Conservation (phyloP, 1,284 basidiomycete genomes). For the Trametes sp. region DNA sequence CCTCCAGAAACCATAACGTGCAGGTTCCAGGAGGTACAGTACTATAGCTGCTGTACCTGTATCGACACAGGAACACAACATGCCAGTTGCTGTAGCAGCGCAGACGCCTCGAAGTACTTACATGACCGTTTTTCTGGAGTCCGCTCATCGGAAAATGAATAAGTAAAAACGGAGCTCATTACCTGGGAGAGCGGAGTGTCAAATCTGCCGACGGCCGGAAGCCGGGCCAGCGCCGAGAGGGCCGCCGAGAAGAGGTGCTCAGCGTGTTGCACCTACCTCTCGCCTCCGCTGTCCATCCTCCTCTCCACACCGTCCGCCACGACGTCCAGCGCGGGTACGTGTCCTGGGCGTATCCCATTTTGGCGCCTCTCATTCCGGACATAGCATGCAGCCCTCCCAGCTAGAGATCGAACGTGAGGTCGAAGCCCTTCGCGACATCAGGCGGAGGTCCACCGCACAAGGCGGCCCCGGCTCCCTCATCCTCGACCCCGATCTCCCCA, state of each 20-base stretch:
- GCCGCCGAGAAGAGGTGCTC: neutral
- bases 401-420: constrained; percentile 89
- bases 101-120: too few relatives aligned
- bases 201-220: neutral
- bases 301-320: constrained; percentile 26
- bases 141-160: neutral
- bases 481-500: constrained; percentile 89
- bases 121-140: neutral
- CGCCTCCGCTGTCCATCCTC: constrained; percentile 1
- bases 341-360: constrained; percentile 8
- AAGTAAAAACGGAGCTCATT: too few relatives aligned
- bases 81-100: too few relatives aligned
- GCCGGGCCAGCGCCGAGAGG: neutral
- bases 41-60: neutral
- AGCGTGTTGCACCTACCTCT: constrained; percentile 1
- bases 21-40: too few relatives aligned
- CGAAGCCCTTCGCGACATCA: constrained; percentile 83
- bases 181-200: neutral
- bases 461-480: constrained; percentile 79
- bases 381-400: constrained; percentile 74
- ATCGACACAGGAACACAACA: neutral
- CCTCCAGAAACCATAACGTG: too few relatives aligned
- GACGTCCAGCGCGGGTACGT: constrained; percentile 25
- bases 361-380: constrained; percentile 12
- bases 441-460: constrained; percentile 77